Percentiles rank a stretch among this genome's conserved stretches.
These are phyloP conservation scores for Dioscorea dumetorum DNA, from an alignment of 106 monocot genomes.

Conservation along the genomic window DNA sequence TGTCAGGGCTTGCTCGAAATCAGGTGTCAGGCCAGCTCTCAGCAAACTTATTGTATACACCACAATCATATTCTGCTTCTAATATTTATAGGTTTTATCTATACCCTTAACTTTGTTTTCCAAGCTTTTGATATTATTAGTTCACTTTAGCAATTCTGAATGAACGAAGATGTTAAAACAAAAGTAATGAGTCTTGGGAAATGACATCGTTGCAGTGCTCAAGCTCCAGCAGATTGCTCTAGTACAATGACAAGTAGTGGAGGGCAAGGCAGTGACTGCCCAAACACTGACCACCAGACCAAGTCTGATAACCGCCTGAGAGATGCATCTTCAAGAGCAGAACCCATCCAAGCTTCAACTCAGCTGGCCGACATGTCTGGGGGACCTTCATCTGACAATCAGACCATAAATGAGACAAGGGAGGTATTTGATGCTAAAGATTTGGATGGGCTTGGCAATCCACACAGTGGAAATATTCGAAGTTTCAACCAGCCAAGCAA, in stretches of 20 bases:
- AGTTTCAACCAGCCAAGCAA: slow-evolving; percentile 4
- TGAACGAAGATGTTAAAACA: too few species aligned
- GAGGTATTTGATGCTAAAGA: neutral
- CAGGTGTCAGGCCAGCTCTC: slow-evolving; percentile 80
- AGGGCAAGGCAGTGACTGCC: neutral
- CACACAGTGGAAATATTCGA: neutral
- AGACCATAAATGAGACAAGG: neutral
- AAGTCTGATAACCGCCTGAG: slow-evolving; percentile 13
- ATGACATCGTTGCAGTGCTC: slow-evolving; percentile 3
- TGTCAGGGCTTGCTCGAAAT: slow-evolving; percentile 60
- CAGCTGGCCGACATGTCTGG: neutral
- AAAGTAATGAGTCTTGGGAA: too few species aligned
- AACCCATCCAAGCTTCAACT: neutral
- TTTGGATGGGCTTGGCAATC: neutral
- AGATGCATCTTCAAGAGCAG: slow-evolving; percentile 9
- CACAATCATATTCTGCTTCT: slow-evolving; percentile 18
- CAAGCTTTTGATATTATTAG: too few species aligned
- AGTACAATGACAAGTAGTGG: slow-evolving; percentile 1
- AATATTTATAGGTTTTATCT: slow-evolving; percentile 25
- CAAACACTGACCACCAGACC: neutral
- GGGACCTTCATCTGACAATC: neutral
- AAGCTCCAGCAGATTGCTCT: neutral
- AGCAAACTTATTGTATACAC: slow-evolving; percentile 16
- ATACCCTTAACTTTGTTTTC: too few species aligned
- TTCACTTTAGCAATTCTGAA: too few species aligned